These are phyloP conservation scores for Selaginella moellendorffii DNA, from an alignment of 75 land plant genomes.

Conservation along the genomic window DNA sequence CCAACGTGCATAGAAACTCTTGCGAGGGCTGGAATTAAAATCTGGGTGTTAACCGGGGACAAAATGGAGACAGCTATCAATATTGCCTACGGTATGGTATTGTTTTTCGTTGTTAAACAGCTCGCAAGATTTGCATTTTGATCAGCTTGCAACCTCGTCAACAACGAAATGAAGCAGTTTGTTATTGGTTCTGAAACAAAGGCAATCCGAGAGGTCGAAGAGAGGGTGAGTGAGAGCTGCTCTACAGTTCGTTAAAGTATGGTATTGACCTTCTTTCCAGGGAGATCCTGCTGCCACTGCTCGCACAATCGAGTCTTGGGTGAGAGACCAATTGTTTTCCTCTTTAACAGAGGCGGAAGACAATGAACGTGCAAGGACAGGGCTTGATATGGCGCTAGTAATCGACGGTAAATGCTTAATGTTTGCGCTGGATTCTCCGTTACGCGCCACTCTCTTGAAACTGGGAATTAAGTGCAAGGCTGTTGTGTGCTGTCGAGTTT, in stretches of 20 bases:
- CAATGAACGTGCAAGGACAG: neutral
- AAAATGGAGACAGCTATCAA: conserved; percentile 99
- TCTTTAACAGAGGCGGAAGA: neutral
- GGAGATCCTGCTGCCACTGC: conserved; percentile 3
- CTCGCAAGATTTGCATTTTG: too few species aligned
- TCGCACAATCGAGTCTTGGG: neutral
- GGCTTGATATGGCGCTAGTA: neutral
- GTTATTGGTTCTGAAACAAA: neutral
- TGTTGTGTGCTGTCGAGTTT: conserved; percentile 6
- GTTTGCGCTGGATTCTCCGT: neutral
- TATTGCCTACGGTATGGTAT: conserved; percentile 76
- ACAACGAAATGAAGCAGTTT: conserved; percentile 5
- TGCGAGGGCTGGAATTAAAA: conserved; percentile 87
- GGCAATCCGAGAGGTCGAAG: conserved; percentile 2
- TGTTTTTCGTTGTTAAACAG: neutral
- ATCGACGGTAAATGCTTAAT: conserved; percentile 9
- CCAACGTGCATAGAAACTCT: conserved; percentile 94
- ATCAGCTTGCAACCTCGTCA: conserved; percentile 7
- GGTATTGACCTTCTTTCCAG: neutral
- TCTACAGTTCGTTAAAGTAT: too few species aligned
- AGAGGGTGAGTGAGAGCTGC: conserved; percentile 5
- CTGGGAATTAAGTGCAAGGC: conserved; percentile 1
- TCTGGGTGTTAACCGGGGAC: conserved; percentile 97
- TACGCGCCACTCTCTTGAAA: neutral
- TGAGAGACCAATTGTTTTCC: neutral